Percentiles rank a stretch among this genome's conserved stretches.
Evolutionary conservation across 306 rosid species (phyloP).

Genomic region (Dryas alaskensis): DNA sequence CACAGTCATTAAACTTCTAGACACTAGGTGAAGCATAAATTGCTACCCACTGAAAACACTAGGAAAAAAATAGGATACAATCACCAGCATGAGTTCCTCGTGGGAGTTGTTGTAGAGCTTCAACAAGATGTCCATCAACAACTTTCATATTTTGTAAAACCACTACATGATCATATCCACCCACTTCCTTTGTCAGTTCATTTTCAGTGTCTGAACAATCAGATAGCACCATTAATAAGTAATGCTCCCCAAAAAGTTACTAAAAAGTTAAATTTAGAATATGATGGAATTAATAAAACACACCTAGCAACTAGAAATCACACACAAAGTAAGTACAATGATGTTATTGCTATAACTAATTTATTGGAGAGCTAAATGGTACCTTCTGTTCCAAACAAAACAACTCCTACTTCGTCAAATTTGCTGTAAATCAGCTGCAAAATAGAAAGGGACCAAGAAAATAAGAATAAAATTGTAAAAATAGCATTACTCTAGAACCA

Average conservation of each 20-base stretch:
- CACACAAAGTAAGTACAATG: neutral
- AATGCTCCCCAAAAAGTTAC: neutral
- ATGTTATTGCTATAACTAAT: neutral
- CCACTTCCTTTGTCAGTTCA: conserved; percentile 75
- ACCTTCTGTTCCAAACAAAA: conserved; percentile 87
- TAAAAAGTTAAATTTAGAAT: neutral
- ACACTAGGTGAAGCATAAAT: neutral
- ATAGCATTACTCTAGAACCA: neutral
- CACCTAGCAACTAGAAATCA: neutral
- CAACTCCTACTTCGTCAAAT: conserved; percentile 67
- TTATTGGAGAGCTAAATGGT: conserved; percentile 9
- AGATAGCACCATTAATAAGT: neutral
- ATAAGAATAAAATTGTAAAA: neutral
- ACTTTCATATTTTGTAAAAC: conserved; percentile 66
- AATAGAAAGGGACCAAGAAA: conserved; percentile 7
- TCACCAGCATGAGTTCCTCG: conserved; percentile 74
- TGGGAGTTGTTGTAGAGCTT: conserved; percentile 63
- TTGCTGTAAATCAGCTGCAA: conserved; percentile 64
- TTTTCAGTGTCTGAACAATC: conserved; percentile 67
- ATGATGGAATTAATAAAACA: too few relatives aligned
- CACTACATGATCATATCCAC: conserved; percentile 82
- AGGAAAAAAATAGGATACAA: conserved; percentile 59
- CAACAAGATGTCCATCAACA: conserved; percentile 76
- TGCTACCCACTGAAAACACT: neutral
- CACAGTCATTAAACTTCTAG: neutral